Conservation (phyloP, 208 protist species). For the Phytomonas sp. region DNA sequence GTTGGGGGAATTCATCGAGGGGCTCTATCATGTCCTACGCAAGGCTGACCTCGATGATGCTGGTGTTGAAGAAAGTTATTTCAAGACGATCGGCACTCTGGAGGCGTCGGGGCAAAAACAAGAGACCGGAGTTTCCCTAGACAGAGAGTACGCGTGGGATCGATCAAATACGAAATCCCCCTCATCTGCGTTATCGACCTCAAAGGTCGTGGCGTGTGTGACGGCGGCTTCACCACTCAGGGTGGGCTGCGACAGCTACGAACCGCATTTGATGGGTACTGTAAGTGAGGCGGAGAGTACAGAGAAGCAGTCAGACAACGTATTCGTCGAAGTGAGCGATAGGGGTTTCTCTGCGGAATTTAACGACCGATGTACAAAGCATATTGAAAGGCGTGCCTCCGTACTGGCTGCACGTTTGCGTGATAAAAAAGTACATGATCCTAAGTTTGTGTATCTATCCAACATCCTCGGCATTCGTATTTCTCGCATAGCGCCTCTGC, state of each 20-base stretch:
- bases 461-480: conserved; percentile 48
- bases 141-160: neutral
- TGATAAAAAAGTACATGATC: neutral
- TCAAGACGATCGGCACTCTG: neutral
- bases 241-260: neutral
- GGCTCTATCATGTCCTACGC: conserved; percentile 35
- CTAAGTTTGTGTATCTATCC: conserved; percentile 36
- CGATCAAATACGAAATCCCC: neutral
- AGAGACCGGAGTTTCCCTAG: neutral
- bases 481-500: conserved; percentile 40
- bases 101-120: neutral
- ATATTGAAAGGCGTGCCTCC: neutral
- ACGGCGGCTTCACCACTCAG: neutral
- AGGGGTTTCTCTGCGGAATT: neutral
- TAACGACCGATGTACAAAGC: neutral
- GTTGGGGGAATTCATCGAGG: conserved; percentile 48
- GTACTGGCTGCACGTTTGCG: neutral
- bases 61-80: neutral
- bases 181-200: neutral
- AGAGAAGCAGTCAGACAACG: neutral
- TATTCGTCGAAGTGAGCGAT: neutral
- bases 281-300: neutral
- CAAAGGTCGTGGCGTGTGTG: neutral
- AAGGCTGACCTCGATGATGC: conserved; percentile 3
- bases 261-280: neutral